Base-by-base conservation (phyloP, 148 eudicot genomes). In the Mesembryanthemum crystallinum region DNA sequence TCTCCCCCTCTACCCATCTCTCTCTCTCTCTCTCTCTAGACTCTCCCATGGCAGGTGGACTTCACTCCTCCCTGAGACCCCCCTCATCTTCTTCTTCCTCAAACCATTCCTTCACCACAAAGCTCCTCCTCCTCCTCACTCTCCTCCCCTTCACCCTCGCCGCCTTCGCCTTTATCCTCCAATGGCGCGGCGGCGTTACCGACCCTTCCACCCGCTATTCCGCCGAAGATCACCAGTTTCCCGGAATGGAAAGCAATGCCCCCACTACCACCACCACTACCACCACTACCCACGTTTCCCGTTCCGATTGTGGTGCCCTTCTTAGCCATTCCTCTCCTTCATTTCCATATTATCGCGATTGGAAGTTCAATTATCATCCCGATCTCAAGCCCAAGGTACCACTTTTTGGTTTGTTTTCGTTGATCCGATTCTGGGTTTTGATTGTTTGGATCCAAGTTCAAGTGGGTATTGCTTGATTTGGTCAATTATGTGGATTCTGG, bases 101-200 rank as follows among this genome's bases (percentile, higher is more conserved):
- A 49, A 11, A 82, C 49, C 80, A 79, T 0, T 84, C 90, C 20
- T 88, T 87, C 86, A 75, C 85, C n/a, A 73, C 90, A 0, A 91
- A 85, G 79, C 84, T 94, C 30, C 84, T 94, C 52, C 88, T 94
- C 21, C 86, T 94, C 42, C 89, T 94, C 27, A 89, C 97, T 13
- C 74, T 87, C 37, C 89, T 94, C 47, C 97, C 96, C 1, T 85
- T 94, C 57, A 80, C 98, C 0, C 93, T 94, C 28, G 97, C 98
- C 3, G 74, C 86, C 71, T 89, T 89, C 76, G 98, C 98, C 7
- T 94, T 94, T 67, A 55, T 86, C 73, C 93, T 94, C 39, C 98
- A 94, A 76, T 94, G 98, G 98, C 92, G 97, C 18, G 98, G 98
- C 18, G 96, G 87, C 59, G 82, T 90, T 20, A 84, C 86, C 55